Evolutionary conservation across 257 asterid genomes (phyloP).

Genomic region (Capsicum chinense): DNA sequence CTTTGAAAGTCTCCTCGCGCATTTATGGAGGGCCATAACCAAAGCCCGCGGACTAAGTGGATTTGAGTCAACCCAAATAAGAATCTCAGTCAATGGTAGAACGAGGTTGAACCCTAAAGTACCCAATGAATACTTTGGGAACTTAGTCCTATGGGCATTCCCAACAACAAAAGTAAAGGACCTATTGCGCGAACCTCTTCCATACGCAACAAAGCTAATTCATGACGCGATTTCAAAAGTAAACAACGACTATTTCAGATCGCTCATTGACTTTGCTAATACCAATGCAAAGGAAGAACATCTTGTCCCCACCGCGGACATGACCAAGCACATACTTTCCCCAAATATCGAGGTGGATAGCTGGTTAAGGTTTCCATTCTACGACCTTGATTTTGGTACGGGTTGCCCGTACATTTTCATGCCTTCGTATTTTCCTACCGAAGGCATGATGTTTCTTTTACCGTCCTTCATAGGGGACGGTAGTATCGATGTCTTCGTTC

Average conservation of each 20-base stretch:
- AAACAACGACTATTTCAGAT: slow-evolving; percentile 62
- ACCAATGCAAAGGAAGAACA: slow-evolving; percentile 55
- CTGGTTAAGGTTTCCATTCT: slow-evolving; percentile 82
- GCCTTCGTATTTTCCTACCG: slow-evolving; percentile 73
- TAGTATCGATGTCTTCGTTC: slow-evolving; percentile 69
- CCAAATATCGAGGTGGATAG: slow-evolving; percentile 84
- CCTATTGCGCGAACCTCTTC: slow-evolving; percentile 48
- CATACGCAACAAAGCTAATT: slow-evolving; percentile 60
- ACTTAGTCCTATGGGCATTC: slow-evolving; percentile 80
- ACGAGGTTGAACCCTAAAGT: slow-evolving; percentile 59
- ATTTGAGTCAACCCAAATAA: slow-evolving; percentile 56
- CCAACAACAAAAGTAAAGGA: slow-evolving; percentile 53
- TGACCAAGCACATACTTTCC: slow-evolving; percentile 57
- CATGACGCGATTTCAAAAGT: slow-evolving; percentile 63
- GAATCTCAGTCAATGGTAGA: slow-evolving; percentile 75
- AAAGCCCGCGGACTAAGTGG: slow-evolving; percentile 63
- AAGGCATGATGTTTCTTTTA: slow-evolving; percentile 67
- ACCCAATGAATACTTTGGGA: slow-evolving; percentile 73
- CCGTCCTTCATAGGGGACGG: slow-evolving; percentile 71
- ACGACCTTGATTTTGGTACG: slow-evolving; percentile 72
- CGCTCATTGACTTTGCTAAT: slow-evolving; percentile 72
- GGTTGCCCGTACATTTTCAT: slow-evolving; percentile 72
- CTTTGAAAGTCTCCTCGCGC: slow-evolving; percentile 76
- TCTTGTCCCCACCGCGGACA: slow-evolving; percentile 60
- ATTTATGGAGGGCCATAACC: slow-evolving; percentile 73